Percentiles rank a stretch among this genome's conserved stretches.
phyloP scores from a whole-genome alignment of 768 basidiomycete genomes.

The Hericium coralloides region DNA sequence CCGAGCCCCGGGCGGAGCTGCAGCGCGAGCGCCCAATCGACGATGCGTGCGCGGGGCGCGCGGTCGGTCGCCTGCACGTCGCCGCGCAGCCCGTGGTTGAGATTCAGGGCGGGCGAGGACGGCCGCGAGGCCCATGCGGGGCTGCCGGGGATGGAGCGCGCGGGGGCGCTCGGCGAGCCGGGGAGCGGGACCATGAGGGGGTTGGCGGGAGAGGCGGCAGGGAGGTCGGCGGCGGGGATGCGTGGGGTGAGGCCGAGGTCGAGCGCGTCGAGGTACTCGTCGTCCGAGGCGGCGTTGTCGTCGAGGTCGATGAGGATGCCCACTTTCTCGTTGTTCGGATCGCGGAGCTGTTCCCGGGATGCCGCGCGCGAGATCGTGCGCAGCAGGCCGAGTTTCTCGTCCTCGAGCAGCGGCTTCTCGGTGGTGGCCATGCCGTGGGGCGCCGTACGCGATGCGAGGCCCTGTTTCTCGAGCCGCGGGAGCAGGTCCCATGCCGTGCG shows the following conservation, averaged over 20 bases:
- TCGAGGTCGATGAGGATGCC: constrained; percentile 7
- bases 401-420: not conserved
- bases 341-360: not conserved
- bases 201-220: constrained; percentile 5
- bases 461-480: constrained; percentile 14
- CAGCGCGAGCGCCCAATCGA: constrained; percentile 69
- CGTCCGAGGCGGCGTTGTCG: not conserved
- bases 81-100: not conserved
- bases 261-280: constrained; percentile 3
- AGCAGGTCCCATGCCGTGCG: constrained; percentile 15
- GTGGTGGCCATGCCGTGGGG: constrained; percentile 2
- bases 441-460: not conserved
- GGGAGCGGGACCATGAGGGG: constrained; percentile 14
- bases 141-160: not conserved
- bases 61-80: constrained; percentile 15
- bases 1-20: constrained; percentile 68
- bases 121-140: constrained; percentile 2
- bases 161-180: constrained; percentile 2
- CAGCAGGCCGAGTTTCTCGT: not conserved
- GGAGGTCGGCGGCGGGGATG: not conserved
- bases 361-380: not conserved
- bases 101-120: not conserved
- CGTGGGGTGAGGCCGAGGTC: not conserved
- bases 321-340: not conserved
- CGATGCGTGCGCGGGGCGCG: constrained; percentile 31